Evolutionary conservation across 257 asterid species (phyloP).

Genomic region (Rhazya stricta): DNA sequence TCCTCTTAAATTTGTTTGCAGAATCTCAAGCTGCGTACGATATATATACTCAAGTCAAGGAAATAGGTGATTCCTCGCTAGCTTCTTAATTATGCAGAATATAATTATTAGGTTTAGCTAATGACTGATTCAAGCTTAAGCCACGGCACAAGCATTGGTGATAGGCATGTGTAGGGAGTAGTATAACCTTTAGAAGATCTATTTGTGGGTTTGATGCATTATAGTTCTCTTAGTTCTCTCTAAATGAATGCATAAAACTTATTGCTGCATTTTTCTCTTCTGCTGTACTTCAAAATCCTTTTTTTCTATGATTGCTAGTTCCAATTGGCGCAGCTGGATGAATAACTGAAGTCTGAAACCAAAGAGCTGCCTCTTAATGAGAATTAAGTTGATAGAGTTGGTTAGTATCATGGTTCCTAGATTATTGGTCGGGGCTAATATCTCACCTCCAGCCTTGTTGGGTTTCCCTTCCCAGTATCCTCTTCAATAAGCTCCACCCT

Average conservation of each 20-base stretch:
- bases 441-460: too few species aligned
- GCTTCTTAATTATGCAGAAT: neutral
- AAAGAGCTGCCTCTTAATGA: neutral
- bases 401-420: too few species aligned
- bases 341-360: neutral
- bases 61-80: conserved; percentile 10
- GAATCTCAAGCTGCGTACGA: conserved; percentile 11
- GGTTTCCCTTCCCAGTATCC: too few species aligned
- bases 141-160: neutral
- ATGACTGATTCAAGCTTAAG: neutral
- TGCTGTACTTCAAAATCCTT: neutral
- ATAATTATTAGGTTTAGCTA: neutral
- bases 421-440: too few species aligned
- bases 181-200: too few species aligned
- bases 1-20: neutral
- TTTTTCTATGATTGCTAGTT: neutral
- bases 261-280: neutral
- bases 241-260: neutral
- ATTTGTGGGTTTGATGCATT: neutral
- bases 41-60: conserved; percentile 14
- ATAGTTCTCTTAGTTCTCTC: neutral
- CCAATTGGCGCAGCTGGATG: neutral
- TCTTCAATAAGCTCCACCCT: too few species aligned
- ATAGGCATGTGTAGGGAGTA: neutral
- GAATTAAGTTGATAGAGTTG: too few species aligned